Percentiles rank a stretch among this genome's conserved stretches.
Evolutionary conservation across 805 yeast genomes (phyloP).

Genomic region (Candida tibetensis): DNA sequence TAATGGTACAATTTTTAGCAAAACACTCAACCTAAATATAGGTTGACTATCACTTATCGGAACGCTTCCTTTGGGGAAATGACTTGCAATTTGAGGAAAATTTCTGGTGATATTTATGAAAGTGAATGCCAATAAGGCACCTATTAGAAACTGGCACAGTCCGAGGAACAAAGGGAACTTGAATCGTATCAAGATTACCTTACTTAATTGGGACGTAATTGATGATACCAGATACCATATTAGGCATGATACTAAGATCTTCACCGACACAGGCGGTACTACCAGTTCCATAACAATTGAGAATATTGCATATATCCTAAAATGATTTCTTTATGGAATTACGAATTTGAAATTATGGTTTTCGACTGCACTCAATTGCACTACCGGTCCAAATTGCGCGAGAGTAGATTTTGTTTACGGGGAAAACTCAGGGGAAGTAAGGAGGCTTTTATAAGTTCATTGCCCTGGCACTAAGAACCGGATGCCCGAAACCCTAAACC

Average conservation of each 20-base stretch:
- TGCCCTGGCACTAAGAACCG: too few relatives aligned
- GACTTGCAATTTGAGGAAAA: constrained; percentile 25
- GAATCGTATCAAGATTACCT: constrained; percentile 50
- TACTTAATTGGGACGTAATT: constrained; percentile 62
- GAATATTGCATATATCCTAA: too few relatives aligned
- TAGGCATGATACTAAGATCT: constrained; percentile 44
- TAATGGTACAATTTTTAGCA: constrained; percentile 55
- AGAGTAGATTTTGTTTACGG: too few relatives aligned
- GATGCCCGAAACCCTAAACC: too few relatives aligned
- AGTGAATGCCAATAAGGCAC: constrained; percentile 40
- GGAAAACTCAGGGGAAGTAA: too few relatives aligned
- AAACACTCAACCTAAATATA: constrained; percentile 25
- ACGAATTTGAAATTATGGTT: too few relatives aligned
- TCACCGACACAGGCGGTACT: constrained; percentile 34
- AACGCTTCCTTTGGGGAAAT: constrained; percentile 55
- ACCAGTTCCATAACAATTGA: constrained; percentile 2
- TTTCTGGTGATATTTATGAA: constrained; percentile 35
- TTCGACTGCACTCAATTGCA: too few relatives aligned
- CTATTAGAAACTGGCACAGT: constrained; percentile 59
- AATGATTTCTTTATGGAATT: too few relatives aligned
- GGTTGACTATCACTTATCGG: constrained; percentile 36
- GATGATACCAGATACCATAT: constrained; percentile 64
- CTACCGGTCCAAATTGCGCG: too few relatives aligned
- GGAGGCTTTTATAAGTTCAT: too few relatives aligned
- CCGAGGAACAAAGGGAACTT: constrained; percentile 63